A percentile compares a stretch with the other conserved stretches of the same genome.
phyloP scores from a whole-genome alignment of 1,284 basidiomycete genomes.

The Chalciporus sp. region DNA sequence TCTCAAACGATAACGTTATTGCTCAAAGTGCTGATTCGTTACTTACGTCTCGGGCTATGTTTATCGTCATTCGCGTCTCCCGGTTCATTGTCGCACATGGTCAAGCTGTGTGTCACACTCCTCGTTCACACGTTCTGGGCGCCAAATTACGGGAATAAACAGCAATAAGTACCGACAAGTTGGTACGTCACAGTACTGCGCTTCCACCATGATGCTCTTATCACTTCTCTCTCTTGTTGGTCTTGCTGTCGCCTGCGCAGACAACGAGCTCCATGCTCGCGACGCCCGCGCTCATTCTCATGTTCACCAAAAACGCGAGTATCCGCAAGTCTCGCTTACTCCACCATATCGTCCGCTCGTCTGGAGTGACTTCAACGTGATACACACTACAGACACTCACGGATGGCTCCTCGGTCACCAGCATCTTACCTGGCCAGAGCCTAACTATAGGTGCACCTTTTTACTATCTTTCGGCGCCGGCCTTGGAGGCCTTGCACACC shows the following conservation, averaged over 20 bases:
- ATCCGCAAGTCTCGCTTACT: conserved; percentile 45
- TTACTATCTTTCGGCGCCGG: not conserved
- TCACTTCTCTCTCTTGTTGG: conserved; percentile 18
- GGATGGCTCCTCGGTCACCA: conserved; percentile 81
- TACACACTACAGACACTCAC: conserved; percentile 31
- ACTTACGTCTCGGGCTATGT: no score
- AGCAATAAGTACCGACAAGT: no score
- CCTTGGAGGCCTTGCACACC: no score
- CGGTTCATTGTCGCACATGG: no score
- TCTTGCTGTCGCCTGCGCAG: conserved; percentile 24
- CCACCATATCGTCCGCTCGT: conserved; percentile 63
- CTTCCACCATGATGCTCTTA: not conserved
- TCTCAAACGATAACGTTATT: no score
- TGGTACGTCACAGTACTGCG: no score
- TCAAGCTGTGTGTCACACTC: no score
- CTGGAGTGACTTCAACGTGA: not conserved
- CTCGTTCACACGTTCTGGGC: no score
- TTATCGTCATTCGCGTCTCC: no score
- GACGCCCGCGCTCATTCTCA: conserved; percentile 33
- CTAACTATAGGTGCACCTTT: conserved; percentile 62
- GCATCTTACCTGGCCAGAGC: conserved; percentile 68
- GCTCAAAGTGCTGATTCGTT: no score
- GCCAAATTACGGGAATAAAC: no score
- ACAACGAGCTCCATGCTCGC: conserved; percentile 15
- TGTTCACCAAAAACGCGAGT: conserved; percentile 42